A percentile compares a stretch with the other conserved stretches of the same genome.
Conservation (phyloP, 768 basidiomycete species). For the Serendipita vermifera region DNA sequence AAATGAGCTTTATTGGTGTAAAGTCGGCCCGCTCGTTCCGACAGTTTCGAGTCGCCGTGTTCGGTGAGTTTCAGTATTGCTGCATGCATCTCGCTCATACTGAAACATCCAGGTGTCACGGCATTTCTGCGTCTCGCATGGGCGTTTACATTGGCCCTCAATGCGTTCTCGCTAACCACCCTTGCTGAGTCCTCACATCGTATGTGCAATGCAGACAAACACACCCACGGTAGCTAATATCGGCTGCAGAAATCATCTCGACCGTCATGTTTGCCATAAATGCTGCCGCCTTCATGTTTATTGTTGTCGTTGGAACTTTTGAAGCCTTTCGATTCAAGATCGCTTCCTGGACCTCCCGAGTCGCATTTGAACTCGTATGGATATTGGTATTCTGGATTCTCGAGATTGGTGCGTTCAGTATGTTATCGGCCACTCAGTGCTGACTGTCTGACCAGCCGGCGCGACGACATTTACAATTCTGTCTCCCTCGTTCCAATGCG, state of each 20-base stretch:
- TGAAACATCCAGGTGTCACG: not conserved
- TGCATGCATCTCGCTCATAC: not conserved
- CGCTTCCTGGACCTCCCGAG: not conserved
- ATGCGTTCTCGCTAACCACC: not conserved
- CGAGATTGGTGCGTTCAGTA: not conserved
- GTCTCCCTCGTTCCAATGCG: not conserved
- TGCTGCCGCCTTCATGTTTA: not conserved
- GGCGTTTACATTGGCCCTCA: not conserved
- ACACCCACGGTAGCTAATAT: no score
- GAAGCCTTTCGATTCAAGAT: not conserved
- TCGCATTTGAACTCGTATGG: not conserved
- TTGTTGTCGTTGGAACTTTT: not conserved
- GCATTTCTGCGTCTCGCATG: constrained; percentile 1
- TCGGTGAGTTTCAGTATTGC: not conserved
- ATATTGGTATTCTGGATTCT: not conserved
- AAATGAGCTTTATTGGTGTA: not conserved
- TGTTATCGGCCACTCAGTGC: not conserved
- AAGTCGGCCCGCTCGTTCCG: not conserved
- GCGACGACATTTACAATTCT: not conserved
- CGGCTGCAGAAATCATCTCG: not conserved
- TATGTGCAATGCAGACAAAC: no score
- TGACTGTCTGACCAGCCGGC: not conserved
- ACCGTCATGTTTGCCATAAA: not conserved
- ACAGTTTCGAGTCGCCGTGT: constrained; percentile 5
- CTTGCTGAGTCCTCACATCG: not conserved